These are phyloP conservation scores for Rosellinia necatrix DNA, from an alignment of 2,329 filamentous ascomycete genomes.

Conservation along the genomic window DNA sequence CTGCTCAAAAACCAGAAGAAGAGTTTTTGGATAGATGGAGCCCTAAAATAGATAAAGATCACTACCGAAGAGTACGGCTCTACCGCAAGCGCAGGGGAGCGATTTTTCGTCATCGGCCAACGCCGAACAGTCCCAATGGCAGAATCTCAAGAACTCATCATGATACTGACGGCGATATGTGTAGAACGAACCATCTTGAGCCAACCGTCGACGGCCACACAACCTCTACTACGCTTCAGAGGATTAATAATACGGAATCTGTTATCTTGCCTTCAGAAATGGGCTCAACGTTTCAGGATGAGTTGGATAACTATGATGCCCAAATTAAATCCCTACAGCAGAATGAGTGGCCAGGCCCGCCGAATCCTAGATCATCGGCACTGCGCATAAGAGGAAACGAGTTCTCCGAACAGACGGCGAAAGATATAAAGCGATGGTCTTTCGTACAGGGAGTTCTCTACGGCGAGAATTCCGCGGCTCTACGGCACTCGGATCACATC, in stretches of 20 bases:
- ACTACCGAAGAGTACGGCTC: constrained; percentile 18
- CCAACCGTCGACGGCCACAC: too few relatives aligned
- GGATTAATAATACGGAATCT: neutral
- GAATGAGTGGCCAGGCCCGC: constrained; percentile 14
- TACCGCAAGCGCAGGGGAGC: constrained; percentile 21
- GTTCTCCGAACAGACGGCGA: constrained; percentile 11
- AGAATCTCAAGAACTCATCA: too few relatives aligned
- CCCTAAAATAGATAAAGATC: constrained; percentile 1
- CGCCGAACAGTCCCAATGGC: too few relatives aligned
- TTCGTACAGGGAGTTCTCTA: constrained; percentile 17
- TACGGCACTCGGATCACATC: constrained; percentile 25
- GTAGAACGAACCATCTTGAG: too few relatives aligned
- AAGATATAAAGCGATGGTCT: constrained; percentile 19
- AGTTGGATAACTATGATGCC: constrained; percentile 16
- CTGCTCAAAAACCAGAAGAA: neutral
- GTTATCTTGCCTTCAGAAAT: neutral
- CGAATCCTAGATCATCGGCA: neutral
- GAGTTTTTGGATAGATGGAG: constrained; percentile 15
- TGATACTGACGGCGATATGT: too few relatives aligned
- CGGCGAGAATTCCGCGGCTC: constrained; percentile 14
- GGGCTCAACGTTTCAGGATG: constrained; percentile 1
- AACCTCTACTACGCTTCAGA: too few relatives aligned
- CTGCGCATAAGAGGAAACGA: constrained; percentile 10
- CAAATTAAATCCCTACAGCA: constrained; percentile 2
- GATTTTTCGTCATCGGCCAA: neutral